A percentile compares a stretch with the other conserved stretches of the same genome.
Evolutionary conservation across 2,329 filamentous ascomycete species (phyloP).

Genomic region (Botrytis tulipae): DNA sequence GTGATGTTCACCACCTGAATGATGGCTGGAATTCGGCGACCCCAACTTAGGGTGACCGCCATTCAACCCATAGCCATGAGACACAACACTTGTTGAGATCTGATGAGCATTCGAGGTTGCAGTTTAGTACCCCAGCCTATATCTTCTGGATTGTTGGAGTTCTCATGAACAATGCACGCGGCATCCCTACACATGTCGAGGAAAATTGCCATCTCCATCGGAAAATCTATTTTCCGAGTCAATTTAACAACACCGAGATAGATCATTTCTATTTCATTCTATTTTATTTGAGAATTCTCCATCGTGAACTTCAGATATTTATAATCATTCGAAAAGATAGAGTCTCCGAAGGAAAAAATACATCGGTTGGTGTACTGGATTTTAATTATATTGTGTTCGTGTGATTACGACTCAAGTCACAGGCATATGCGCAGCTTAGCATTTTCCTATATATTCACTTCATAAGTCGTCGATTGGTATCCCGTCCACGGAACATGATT

Average conservation of each 20-base stretch:
- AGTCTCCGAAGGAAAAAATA: accelerated
- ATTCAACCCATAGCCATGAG: background rate
- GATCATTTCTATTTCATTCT: no score
- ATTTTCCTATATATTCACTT: no score
- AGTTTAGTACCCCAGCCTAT: background rate
- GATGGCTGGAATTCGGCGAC: background rate
- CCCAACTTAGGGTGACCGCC: background rate
- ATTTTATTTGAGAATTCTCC: no score
- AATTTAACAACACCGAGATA: background rate
- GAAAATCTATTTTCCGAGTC: background rate
- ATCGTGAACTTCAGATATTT: no score
- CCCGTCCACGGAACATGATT: background rate
- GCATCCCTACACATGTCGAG: no score
- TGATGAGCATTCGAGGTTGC: background rate
- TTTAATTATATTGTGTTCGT: background rate
- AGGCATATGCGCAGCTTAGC: no score
- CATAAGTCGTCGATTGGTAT: no score
- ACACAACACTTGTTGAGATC: background rate
- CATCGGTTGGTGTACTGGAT: background rate
- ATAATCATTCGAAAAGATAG: background rate
- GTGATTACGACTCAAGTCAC: background rate
- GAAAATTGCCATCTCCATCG: no score
- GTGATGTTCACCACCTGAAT: no score
- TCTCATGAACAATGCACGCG: background rate
- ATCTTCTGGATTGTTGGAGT: background rate